These are phyloP conservation scores for Brassica carinata DNA, from an alignment of 345 rosid genomes.

Conservation along the genomic window DNA sequence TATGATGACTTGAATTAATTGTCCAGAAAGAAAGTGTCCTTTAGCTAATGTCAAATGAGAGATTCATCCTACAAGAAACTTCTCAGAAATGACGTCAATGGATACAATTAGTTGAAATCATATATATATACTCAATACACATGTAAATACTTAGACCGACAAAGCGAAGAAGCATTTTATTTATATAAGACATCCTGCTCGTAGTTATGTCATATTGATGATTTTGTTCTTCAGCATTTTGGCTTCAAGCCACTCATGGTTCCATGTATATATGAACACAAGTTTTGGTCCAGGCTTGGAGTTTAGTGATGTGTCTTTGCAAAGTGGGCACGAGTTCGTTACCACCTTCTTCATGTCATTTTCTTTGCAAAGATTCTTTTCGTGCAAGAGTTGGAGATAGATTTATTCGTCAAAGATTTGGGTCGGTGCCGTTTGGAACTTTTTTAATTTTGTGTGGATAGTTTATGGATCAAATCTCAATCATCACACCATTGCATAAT, in stretches of 20 bases:
- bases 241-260: constrained; percentile 27
- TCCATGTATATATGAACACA: constrained; percentile 27
- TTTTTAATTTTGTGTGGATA: not conserved
- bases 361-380: constrained; percentile 30
- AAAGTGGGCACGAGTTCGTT: constrained; percentile 39
- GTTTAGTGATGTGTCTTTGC: constrained; percentile 31
- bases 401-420: constrained; percentile 11
- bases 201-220: constrained; percentile 12
- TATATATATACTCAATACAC: not conserved
- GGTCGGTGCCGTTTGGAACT: constrained; percentile 9
- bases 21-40: constrained; percentile 7
- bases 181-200: constrained; percentile 7
- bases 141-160: constrained; percentile 16
- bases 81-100: constrained; percentile 9
- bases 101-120: not conserved
- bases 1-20: constrained; percentile 15
- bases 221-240: constrained; percentile 35
- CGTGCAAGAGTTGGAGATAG: constrained; percentile 33
- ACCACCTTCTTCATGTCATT: constrained; percentile 38
- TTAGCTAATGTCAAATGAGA: constrained; percentile 19
- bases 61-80: constrained; percentile 10
- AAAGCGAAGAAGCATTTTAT: constrained; percentile 23
- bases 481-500: not conserved
- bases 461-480: not conserved
- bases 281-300: constrained; percentile 33